Evolutionary conservation across 352 stramenopile species (phyloP).

Genomic region (Globisporangium cederbergense): DNA sequence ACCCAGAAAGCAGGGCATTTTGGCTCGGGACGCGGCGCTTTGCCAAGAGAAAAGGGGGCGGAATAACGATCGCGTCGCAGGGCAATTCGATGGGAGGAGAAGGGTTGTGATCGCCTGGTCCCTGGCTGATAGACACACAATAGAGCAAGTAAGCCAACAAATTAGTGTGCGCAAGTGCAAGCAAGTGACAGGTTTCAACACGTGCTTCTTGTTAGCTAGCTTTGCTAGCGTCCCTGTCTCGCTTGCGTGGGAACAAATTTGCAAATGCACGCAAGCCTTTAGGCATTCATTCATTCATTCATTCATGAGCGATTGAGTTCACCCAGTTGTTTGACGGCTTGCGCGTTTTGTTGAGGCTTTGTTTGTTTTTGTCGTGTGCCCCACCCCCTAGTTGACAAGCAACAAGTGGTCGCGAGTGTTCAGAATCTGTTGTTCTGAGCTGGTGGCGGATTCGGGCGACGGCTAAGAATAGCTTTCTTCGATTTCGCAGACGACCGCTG

Average conservation of each 20-base stretch:
- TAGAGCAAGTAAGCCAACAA: not conserved
- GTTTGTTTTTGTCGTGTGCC: no score
- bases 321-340: not conserved
- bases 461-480: not conserved
- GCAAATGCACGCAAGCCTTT: not conserved
- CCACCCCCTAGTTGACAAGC: no score
- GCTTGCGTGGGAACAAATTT: not conserved
- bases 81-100: not conserved
- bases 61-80: conserved; percentile 11
- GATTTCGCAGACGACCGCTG: not conserved
- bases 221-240: not conserved
- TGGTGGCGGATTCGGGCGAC: not conserved
- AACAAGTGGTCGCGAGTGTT: no score
- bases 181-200: not conserved
- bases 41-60: conserved; percentile 3
- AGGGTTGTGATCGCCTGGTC: conserved; percentile 3
- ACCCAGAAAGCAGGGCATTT: not conserved
- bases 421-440: not conserved
- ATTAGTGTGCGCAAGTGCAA: not conserved
- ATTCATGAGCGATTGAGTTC: not conserved
- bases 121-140: not conserved
- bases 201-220: not conserved
- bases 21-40: conserved; percentile 2
- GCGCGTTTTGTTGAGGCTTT: no score
- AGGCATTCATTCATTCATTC: no score